Evolutionary conservation across 495 filamentous ascomycete genomes (phyloP).

Genomic region (Penicillium antarcticum): DNA sequence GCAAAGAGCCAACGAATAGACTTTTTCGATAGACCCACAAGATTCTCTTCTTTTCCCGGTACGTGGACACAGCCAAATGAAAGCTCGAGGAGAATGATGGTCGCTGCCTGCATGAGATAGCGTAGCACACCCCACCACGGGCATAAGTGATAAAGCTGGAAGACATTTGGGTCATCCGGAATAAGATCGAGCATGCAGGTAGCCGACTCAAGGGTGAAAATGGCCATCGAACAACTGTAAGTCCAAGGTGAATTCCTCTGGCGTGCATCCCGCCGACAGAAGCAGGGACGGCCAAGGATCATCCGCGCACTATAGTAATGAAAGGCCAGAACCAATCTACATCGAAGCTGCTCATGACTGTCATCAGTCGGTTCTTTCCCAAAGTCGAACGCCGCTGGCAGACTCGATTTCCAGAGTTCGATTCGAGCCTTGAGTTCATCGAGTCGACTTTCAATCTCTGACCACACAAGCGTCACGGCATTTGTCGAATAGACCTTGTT

Average conservation of each 20-base stretch:
- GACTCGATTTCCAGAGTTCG: slow-evolving; percentile 50
- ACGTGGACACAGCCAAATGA: slow-evolving; percentile 55
- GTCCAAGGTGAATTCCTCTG: slow-evolving; percentile 23
- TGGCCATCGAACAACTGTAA: slow-evolving; percentile 56
- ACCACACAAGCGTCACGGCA: slow-evolving; percentile 52
- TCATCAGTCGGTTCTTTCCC: slow-evolving; percentile 30
- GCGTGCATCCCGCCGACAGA: slow-evolving; percentile 57
- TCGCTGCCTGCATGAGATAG: slow-evolving; percentile 61
- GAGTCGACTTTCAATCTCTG: slow-evolving; percentile 57
- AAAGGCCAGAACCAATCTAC: slow-evolving; percentile 50
- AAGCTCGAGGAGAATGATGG: slow-evolving; percentile 60
- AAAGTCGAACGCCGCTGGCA: slow-evolving; percentile 53
- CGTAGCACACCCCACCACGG: slow-evolving; percentile 69
- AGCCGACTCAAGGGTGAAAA: slow-evolving; percentile 54
- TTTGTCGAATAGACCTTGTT: slow-evolving; percentile 57
- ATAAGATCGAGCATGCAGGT: slow-evolving; percentile 51
- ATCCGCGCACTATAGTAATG: slow-evolving; percentile 60
- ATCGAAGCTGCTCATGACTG: slow-evolving; percentile 30
- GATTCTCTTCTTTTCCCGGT: slow-evolving; percentile 45
- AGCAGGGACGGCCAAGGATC: slow-evolving; percentile 60
- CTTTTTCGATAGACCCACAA: slow-evolving; percentile 51
- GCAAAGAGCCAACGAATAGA: slow-evolving; percentile 51
- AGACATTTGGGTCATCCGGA: slow-evolving; percentile 41
- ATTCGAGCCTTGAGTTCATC: slow-evolving; percentile 47
- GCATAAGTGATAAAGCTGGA: slow-evolving; percentile 48